Percentiles rank a stretch among this genome's conserved stretches.
Conservation (phyloP, 2,329 filamentous ascomycete genomes). For the Verticillium klebahnii region DNA sequence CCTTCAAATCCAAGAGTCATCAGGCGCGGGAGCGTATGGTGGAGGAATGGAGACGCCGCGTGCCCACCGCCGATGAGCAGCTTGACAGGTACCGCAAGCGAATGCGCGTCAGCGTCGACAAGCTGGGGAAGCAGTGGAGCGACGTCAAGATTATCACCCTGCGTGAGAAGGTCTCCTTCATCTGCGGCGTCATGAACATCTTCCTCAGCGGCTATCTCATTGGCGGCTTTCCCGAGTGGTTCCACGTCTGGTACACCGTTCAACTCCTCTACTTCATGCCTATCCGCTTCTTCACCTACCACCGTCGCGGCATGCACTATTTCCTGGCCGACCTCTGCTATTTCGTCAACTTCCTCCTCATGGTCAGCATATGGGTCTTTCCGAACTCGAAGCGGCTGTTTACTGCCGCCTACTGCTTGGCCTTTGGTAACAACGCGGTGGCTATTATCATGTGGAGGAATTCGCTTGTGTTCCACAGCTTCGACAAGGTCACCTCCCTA, state of each 20-base stretch:
- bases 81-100: slow-evolving; percentile 84
- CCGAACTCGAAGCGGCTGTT: slow-evolving; percentile 87
- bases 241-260: slow-evolving; percentile 87
- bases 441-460: slow-evolving; percentile 99
- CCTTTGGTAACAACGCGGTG: slow-evolving; percentile 93
- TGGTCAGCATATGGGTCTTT: slow-evolving; percentile 85
- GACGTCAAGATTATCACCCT: slow-evolving; percentile 83
- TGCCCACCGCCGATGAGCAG: slow-evolving; percentile 86
- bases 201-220: slow-evolving; percentile 95
- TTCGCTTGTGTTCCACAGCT: slow-evolving; percentile 94
- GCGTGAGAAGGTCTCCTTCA: slow-evolving; percentile 93
- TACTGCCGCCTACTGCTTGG: slow-evolving; percentile 86
- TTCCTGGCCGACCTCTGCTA: slow-evolving; percentile 97
- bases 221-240: slow-evolving; percentile 77
- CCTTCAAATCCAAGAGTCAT: slow-evolving; percentile 68
- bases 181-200: slow-evolving; percentile 93
- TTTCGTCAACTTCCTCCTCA: slow-evolving; percentile 86
- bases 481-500: slow-evolving; percentile 97
- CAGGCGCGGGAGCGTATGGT: slow-evolving; percentile 85
- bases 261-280: slow-evolving; percentile 96
- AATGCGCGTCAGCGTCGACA: slow-evolving; percentile 86
- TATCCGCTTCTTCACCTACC: slow-evolving; percentile 87
- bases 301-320: slow-evolving; percentile 89
- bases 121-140: slow-evolving; percentile 79
- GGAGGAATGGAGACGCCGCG: slow-evolving; percentile 83